Evolutionary conservation across 257 asterid genomes (phyloP).

Genomic region (Solanum etuberosum): DNA sequence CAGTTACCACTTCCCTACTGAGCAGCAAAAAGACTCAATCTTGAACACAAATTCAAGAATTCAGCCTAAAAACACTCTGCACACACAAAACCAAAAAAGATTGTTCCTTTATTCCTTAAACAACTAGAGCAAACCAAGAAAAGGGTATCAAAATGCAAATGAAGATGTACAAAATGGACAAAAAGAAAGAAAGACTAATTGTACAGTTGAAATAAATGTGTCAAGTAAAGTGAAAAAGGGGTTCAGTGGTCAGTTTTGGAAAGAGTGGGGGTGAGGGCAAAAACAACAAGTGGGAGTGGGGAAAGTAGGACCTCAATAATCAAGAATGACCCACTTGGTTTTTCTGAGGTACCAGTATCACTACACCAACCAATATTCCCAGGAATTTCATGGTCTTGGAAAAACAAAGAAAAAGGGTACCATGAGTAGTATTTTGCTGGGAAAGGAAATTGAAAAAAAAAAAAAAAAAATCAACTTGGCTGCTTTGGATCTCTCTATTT

Average conservation of each 20-base stretch:
- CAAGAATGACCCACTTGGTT: conserved; percentile 39
- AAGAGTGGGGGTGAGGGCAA: conserved; percentile 27
- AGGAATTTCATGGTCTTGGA: not conserved
- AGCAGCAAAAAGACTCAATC: conserved; percentile 14
- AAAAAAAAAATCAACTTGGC: not conserved
- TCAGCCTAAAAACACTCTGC: not conserved
- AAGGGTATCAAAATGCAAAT: not conserved
- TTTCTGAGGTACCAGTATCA: not conserved
- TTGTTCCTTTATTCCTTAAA: conserved; percentile 12
- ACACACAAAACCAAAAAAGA: not conserved
- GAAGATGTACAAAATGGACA: conserved; percentile 19
- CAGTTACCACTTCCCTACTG: not conserved
- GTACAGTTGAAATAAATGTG: not conserved
- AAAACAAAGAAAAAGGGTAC: not conserved
- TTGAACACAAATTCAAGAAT: conserved; percentile 3
- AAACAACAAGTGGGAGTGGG: conserved; percentile 50
- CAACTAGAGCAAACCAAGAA: conserved; percentile 4
- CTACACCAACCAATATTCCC: not conserved
- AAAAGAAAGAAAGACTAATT: not conserved
- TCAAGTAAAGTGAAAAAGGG: conserved; percentile 11
- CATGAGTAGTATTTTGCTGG: not conserved
- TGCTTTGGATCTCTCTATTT: not conserved
- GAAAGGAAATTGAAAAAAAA: not conserved
- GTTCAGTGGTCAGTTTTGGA: conserved; percentile 31
- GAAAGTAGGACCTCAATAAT: conserved; percentile 23